Base-by-base conservation (phyloP, 768 basidiomycete genomes). In the Termitomyces heimii region DNA sequence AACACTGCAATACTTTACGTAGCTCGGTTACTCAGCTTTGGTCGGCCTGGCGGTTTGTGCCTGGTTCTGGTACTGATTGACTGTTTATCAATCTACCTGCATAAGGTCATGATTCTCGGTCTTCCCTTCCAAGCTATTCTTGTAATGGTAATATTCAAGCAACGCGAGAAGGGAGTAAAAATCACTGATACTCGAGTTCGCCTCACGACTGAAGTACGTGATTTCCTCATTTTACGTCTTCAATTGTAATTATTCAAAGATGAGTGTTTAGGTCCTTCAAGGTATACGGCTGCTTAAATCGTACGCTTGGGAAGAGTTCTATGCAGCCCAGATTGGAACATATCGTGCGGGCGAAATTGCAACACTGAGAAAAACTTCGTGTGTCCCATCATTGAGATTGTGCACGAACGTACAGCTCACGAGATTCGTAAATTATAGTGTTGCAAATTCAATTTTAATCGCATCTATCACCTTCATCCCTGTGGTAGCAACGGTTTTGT, bases 11-110 rank as follows among this genome's bases (percentile, higher is more conserved):
- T 52, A 26, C n/a, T 18, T 50, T 16, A 1, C n/a, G 14, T 48
- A 85, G 77, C 74, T 90, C 20, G 86, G 87, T 5, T 83, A 82
- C 61, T 88, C 86, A 1, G 86, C 86, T 0, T 75, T 90, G 14
- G 86, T 88, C 22, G 86, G 84, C 0, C 68, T 86, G 14, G 82
- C 67, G 53, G 80, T 70, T 68, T 63, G 69, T 63, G 52, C 52
- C 22, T 34, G 24, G 16, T 67, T 24, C 32, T 10, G 20, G 53
- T 9, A 28, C 51, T 29, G 51, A 53, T 26, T 28, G 46, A 55
- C 48, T 43, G 0, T 53, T 20, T n/a, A 26, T 48, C 4, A 49
- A 13, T 10, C 5, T 12, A 5, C 37, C 28, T 14, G 8, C 12
- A 16, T 61, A 80, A 40, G 73, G 73, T 83, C 28, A 71, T 88